phyloP scores from a whole-genome alignment of 2,329 filamentous ascomycete species.

The Immersiporthe knoxdaviesiana region DNA sequence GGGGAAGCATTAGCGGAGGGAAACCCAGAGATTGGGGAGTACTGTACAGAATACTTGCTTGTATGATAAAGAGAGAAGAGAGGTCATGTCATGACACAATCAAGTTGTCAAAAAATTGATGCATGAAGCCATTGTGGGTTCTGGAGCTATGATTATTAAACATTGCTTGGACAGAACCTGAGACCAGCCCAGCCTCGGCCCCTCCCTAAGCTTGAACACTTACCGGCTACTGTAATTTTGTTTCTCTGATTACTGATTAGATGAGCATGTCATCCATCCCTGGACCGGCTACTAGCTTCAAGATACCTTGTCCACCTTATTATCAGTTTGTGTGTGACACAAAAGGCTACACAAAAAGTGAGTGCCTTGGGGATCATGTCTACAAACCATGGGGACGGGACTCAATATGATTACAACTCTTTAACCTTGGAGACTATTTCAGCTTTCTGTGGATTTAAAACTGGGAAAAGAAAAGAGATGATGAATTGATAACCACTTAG shows the following conservation, averaged over 20 bases:
- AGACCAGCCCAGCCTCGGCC: constrained; percentile 1
- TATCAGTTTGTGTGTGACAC: not conserved
- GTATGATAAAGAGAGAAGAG: not conserved
- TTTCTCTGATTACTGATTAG: not conserved
- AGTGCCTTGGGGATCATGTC: not conserved
- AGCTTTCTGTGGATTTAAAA: not conserved
- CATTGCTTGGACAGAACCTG: not conserved
- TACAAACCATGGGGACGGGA: no score
- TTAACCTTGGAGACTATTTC: not conserved
- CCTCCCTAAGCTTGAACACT: not conserved
- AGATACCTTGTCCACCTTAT: not conserved
- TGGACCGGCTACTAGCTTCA: not conserved
- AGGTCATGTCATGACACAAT: not conserved
- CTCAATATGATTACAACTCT: not conserved
- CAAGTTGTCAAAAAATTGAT: not conserved
- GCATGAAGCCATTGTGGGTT: not conserved
- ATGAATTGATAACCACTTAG: not conserved
- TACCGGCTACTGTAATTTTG: not conserved
- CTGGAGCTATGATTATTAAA: constrained; percentile 8
- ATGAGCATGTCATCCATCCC: not conserved
- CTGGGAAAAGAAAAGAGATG: not conserved
- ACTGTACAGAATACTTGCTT: not conserved
- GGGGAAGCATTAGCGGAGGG: constrained; percentile 10
- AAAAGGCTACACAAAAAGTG: not conserved
- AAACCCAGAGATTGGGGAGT: not conserved